phyloP scores from a whole-genome alignment of 179 eudicot species.

The Spinacia oleracea region DNA sequence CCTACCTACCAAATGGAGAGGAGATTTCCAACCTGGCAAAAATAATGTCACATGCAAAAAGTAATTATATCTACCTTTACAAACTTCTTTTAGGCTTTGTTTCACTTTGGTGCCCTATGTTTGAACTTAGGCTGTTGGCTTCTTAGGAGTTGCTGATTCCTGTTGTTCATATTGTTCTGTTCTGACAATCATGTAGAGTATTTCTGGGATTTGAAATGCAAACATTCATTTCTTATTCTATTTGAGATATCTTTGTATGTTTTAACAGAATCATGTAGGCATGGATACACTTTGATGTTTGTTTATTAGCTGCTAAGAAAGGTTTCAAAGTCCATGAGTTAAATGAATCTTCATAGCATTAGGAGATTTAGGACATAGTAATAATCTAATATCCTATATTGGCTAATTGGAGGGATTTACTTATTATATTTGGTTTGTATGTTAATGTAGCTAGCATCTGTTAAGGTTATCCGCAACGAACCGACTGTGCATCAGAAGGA shows the following conservation, averaged over 20 bases:
- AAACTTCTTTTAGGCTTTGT: no score
- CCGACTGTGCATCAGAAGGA: conserved; percentile 84
- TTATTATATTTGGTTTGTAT: background rate
- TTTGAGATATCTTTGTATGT: background rate
- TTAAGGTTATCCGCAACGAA: conserved; percentile 90
- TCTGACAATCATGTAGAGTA: background rate
- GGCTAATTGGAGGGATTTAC: background rate
- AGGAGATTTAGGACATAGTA: no score
- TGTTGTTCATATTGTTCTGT: conserved; percentile 6
- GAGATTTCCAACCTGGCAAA: no score
- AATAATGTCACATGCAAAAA: no score
- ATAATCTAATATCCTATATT: background rate
- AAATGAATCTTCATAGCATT: background rate
- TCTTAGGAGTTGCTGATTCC: no score
- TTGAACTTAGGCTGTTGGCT: no score
- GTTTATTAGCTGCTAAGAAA: no score
- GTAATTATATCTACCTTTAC: no score
- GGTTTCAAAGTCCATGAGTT: background rate
- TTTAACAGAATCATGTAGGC: background rate
- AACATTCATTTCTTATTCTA: no score
- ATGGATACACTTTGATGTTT: background rate
- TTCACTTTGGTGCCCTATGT: no score
- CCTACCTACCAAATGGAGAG: no score
- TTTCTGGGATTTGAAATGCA: background rate
- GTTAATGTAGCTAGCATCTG: conserved; percentile 60